Evolutionary conservation across 2,329 filamentous ascomycete species (phyloP).

Genomic region (Alternaria dauci): DNA sequence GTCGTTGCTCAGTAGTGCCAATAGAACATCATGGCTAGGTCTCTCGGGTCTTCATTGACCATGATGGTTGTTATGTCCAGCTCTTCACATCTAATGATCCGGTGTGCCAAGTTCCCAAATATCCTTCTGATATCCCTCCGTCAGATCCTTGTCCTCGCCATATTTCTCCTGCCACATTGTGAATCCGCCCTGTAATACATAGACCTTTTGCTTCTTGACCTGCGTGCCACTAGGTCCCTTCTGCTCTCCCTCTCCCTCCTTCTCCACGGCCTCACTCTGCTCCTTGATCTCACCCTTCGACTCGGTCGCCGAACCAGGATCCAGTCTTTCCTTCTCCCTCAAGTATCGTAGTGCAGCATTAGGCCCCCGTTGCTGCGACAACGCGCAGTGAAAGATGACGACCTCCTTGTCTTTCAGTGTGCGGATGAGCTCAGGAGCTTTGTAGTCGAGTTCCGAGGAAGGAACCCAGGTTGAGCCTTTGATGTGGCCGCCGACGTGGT

Average conservation of each 20-base stretch:
- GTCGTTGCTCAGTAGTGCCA: not conserved
- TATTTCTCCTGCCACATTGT: constrained; percentile 86
- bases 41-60: not conserved
- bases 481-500: constrained; percentile 93
- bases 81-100: not conserved
- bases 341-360: constrained; percentile 82
- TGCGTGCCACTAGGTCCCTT: constrained; percentile 10
- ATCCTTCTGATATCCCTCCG: constrained; percentile 84
- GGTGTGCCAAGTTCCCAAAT: constrained; percentile 72
- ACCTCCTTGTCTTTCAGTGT: constrained; percentile 78
- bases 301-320: constrained; percentile 33
- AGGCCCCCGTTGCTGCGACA: constrained; percentile 91
- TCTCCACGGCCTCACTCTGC: constrained; percentile 27
- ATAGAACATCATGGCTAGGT: not conserved
- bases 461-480: constrained; percentile 78
- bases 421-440: constrained; percentile 82
- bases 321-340: constrained; percentile 69
- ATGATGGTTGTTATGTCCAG: not conserved
- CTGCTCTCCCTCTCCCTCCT: constrained; percentile 29
- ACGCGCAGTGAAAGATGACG: constrained; percentile 92
- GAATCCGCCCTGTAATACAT: constrained; percentile 85
- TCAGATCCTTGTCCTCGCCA: constrained; percentile 80
- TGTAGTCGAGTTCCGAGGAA: constrained; percentile 74
- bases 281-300: constrained; percentile 28
- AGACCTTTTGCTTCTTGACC: constrained; percentile 71